A percentile compares a stretch with the other conserved stretches of the same genome.
These are phyloP conservation scores for Galerina sulciceps DNA, from an alignment of 768 basidiomycete species.

Conservation along the genomic window DNA sequence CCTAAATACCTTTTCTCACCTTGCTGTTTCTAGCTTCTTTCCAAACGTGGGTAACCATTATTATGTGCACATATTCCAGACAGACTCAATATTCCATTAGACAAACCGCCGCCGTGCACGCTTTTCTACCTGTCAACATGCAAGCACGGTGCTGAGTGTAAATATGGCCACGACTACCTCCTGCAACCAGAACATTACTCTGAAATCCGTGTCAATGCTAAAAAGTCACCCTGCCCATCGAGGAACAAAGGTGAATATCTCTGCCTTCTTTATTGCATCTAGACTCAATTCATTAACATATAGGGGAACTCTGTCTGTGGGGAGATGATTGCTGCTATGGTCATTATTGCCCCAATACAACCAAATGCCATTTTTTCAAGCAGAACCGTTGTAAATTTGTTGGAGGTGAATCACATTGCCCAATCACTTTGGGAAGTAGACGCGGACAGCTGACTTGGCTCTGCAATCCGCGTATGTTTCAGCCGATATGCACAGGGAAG, in stretches of 20 bases:
- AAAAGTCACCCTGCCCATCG: conserved; percentile 64
- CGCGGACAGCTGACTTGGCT: conserved; percentile 17
- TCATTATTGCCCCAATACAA: conserved; percentile 49
- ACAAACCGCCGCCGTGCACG: conserved; percentile 70
- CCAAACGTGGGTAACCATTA: conserved; percentile 55
- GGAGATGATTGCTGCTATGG: conserved; percentile 65
- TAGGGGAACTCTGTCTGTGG: conserved; percentile 61
- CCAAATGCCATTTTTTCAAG: conserved; percentile 53
- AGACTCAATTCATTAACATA: conserved; percentile 2
- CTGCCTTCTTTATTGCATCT: background rate
- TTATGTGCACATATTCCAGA: conserved; percentile 2
- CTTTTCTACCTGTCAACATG: conserved; percentile 67
- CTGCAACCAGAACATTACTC: conserved; percentile 56
- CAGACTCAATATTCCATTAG: conserved; percentile 34
- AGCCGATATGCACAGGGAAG: conserved; percentile 48
- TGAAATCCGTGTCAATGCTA: conserved; percentile 59
- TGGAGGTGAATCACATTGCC: conserved; percentile 44
- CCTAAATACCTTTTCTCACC: conserved; percentile 16
- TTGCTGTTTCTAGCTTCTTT: conserved; percentile 48
- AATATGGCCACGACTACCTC: conserved; percentile 66
- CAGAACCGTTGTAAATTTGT: conserved; percentile 64
- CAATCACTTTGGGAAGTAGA: background rate
- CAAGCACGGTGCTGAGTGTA: conserved; percentile 61
- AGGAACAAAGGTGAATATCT: conserved; percentile 54
- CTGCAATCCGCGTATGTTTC: background rate